phyloP scores from a whole-genome alignment of 2,329 filamentous ascomycete species.

The Colletotrichum simmondsii region DNA sequence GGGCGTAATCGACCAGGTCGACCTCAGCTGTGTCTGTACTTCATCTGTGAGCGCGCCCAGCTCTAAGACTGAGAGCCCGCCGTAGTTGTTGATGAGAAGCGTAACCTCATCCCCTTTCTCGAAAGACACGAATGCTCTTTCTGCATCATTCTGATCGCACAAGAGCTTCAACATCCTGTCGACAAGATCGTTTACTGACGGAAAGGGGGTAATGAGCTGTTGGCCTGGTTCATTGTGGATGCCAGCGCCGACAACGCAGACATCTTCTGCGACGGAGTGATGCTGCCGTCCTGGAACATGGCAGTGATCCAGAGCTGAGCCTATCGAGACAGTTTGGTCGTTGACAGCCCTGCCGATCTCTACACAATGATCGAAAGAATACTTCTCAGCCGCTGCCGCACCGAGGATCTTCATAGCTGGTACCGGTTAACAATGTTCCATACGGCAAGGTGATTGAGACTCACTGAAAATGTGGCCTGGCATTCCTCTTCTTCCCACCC shows the following conservation, averaged over 20 bases:
- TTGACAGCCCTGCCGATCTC: conserved; percentile 65
- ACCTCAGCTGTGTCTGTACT: conserved; percentile 57
- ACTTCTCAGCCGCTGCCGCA: conserved; percentile 70
- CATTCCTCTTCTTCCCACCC: conserved; percentile 79
- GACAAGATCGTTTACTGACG: conserved; percentile 50
- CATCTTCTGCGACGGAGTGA: conserved; percentile 52
- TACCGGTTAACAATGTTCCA: too few species aligned
- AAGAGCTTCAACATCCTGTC: conserved; percentile 63
- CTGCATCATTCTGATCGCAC: conserved; percentile 61
- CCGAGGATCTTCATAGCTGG: conserved; percentile 74
- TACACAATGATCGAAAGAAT: conserved; percentile 67
- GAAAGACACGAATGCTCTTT: conserved; percentile 64
- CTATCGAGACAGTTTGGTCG: conserved; percentile 72
- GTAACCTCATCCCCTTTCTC: conserved; percentile 56
- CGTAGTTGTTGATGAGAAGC: conserved; percentile 68
- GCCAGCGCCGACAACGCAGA: conserved; percentile 61
- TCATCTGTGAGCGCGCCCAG: conserved; percentile 65
- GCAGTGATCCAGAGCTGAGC: conserved; percentile 76
- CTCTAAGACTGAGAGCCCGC: conserved; percentile 65
- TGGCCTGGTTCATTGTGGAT: conserved; percentile 60
- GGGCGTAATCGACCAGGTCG: conserved; percentile 59
- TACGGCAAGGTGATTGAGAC: conserved; percentile 48
- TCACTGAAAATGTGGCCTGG: conserved; percentile 67
- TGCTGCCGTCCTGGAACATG: conserved; percentile 75
- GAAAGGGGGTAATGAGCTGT: conserved; percentile 47